Base-by-base conservation (phyloP, 768 basidiomycete species). In the Lactarius evosmus region DNA sequence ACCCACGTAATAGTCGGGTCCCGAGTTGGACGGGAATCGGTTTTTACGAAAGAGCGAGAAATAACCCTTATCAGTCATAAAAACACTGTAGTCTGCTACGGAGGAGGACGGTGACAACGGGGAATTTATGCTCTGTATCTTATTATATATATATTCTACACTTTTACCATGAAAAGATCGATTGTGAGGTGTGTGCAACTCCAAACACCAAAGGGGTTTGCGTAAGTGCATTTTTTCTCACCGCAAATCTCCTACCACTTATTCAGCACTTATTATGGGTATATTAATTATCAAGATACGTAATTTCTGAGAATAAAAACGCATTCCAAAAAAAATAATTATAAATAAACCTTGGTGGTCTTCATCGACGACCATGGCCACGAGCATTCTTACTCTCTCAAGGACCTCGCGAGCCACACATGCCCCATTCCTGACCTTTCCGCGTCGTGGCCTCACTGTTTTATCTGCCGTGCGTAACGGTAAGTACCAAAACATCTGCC, bases 311-410 rank as follows among this genome's bases (percentile, higher is more conserved):
- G n/a, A n/a, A n/a, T n/a, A n/a, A n/a, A n/a, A n/a, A n/a, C n/a
- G n/a, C n/a, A n/a, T n/a, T n/a, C n/a, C n/a, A n/a, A n/a, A n/a
- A n/a, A n/a, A n/a, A n/a, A n/a, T n/a, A n/a, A n/a, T n/a, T n/a
- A n/a, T n/a, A n/a, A n/a, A 46, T 19, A 6, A 32, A 50, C 2
- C 3, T 19, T 17, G 4, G 14, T 19, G 17, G 51, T 32, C 11
- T 30, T 30, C 29, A 11, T 22, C 16, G 3, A 2, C 38, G 0
- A 2, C 17, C 22, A 8, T 22, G 22, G 22, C 33, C 57, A 64
- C 60, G 44, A 32, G 58, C 22, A 27, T 60, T 57, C n/a, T 60
- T 33, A 5, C 34, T 32, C 46, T 60, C 58, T 3, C 58, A 36
- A 60, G 40, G 58, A 25, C 51, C 19, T 25, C 40, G n/a, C 44